Base-by-base conservation (phyloP, 306 rosid species). In the Echinosophora koreensis region DNA sequence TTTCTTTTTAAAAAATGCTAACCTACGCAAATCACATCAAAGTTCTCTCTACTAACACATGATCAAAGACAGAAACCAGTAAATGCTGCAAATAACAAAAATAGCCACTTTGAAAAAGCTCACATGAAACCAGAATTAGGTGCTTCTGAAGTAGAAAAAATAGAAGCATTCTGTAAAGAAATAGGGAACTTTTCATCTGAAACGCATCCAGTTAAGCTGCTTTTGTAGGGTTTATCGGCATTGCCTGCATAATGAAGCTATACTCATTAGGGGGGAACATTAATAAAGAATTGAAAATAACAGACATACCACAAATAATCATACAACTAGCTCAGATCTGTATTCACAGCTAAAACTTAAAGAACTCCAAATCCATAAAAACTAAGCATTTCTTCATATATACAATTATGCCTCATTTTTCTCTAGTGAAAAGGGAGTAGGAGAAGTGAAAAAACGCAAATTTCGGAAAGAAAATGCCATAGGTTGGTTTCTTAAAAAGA, bases 241-340 rank as follows among this genome's bases (percentile, higher is more conserved):
- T 55, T 82, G 41, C 84, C 98, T 90, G 94, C 79, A 82, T 66
- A 62, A 84, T 18, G 60, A 63, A 71, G 50, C 41, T 8, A 63
- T 18, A 78, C 44, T 44, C 62, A 54, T 69, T 77, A 46, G 65
- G 12, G 76, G 12, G 63, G 27, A 32, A 78, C 35, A 41, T 10
- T 12, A 52, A 67, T 12, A 66, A 22, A 14, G 62, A 58, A 37
- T 58, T 49, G 37, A 44, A 8, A 79, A 27, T 17, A 61, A 41
- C 69, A 35, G 49, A 77, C 5, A 22, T 22, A 16, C 50, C 77
- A 76, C 8, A 54, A 9, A 34, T 17, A 39, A 11, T 27, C 11
- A 32, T 12, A 64, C 13, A 66, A 41, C n/a, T 44, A 44, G 64
- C 47, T 38, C 42, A 74, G 41, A 28, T 69, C 50, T 44, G 63